A percentile compares a stretch with the other conserved stretches of the same genome.
Evolutionary conservation across 139 green algal genomes (phyloP).

Genomic region (Micractinium sp.): DNA sequence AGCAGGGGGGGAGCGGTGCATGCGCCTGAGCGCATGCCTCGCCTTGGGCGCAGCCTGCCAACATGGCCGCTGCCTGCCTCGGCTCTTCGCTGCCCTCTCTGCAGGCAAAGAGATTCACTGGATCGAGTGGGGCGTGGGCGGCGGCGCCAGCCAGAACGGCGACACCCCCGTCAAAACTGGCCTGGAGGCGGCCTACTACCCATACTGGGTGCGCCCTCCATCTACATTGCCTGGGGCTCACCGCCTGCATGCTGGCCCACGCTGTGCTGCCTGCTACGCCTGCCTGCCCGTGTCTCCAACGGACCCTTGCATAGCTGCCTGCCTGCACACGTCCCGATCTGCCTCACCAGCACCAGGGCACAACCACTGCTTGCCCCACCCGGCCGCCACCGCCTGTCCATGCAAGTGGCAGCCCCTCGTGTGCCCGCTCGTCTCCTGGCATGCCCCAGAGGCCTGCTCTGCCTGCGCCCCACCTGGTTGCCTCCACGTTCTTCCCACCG

Average conservation of each 20-base stretch:
- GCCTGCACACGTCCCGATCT: not conserved
- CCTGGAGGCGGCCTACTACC: not conserved
- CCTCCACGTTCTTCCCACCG: too few relatives aligned
- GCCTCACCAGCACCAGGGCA: not conserved
- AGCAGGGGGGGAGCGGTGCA: too few relatives aligned
- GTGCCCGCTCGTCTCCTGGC: not conserved
- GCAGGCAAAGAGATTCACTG: slow-evolving; percentile 25
- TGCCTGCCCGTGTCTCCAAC: too few relatives aligned
- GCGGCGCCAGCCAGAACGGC: slow-evolving; percentile 6
- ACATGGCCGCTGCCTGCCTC: not conserved
- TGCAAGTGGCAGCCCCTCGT: not conserved
- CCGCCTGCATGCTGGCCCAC: too few relatives aligned
- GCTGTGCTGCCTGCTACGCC: too few relatives aligned
- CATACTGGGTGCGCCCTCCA: too few relatives aligned
- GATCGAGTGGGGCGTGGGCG: slow-evolving; percentile 32
- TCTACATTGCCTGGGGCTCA: too few relatives aligned
- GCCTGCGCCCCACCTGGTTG: not conserved
- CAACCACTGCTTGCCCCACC: too few relatives aligned
- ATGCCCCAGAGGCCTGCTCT: not conserved
- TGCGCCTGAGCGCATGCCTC: not conserved
- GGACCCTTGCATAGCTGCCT: not conserved
- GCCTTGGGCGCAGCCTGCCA: not conserved
- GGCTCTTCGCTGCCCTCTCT: not conserved
- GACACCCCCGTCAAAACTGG: not conserved
- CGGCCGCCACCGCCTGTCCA: too few relatives aligned